These are phyloP conservation scores for Coemansia sp. DNA, from an alignment of 192 early-diverging fungal genomes.

Conservation along the genomic window DNA sequence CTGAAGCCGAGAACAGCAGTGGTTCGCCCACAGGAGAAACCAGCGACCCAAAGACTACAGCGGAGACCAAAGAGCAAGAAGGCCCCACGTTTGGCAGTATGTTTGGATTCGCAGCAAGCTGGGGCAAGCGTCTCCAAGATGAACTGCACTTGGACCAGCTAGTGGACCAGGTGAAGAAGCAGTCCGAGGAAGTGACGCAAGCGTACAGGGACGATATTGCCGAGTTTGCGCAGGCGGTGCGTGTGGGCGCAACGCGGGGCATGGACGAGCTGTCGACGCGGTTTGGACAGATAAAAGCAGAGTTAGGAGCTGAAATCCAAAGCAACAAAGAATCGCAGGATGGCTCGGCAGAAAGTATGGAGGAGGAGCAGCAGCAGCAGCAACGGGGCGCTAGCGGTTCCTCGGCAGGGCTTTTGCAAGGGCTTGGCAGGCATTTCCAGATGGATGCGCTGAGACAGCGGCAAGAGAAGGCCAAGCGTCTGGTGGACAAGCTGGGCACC, in stretches of 20 bases:
- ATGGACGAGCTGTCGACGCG: constrained; percentile 47
- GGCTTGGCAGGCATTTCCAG: constrained; percentile 29
- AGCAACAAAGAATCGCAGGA: not conserved
- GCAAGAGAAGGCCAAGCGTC: constrained; percentile 34
- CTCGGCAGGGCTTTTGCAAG: constrained; percentile 11
- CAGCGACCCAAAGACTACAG: constrained; percentile 5
- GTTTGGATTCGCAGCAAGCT: constrained; percentile 50
- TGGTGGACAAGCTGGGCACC: constrained; percentile 34
- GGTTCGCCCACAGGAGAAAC: not conserved
- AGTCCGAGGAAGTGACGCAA: constrained; percentile 46
- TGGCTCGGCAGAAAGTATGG: not conserved
- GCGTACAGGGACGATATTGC: constrained; percentile 50
- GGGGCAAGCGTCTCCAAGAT: constrained; percentile 40
- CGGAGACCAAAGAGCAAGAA: constrained; percentile 1
- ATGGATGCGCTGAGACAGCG: constrained; percentile 21
- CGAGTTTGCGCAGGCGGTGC: constrained; percentile 50
- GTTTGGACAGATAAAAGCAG: constrained; percentile 33
- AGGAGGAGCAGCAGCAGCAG: not conserved
- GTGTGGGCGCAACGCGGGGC: constrained; percentile 32
- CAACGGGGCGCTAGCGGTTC: not conserved
- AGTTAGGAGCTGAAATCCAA: constrained; percentile 18
- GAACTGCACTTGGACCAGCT: constrained; percentile 37
- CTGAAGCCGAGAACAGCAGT: constrained; percentile 36
- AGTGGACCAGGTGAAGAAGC: constrained; percentile 50
- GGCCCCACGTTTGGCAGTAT: constrained; percentile 26